Percentiles rank a stretch among this genome's conserved stretches.
Conservation (phyloP, 2,329 filamentous ascomycete genomes). For the Periconia macrospinosa region DNA sequence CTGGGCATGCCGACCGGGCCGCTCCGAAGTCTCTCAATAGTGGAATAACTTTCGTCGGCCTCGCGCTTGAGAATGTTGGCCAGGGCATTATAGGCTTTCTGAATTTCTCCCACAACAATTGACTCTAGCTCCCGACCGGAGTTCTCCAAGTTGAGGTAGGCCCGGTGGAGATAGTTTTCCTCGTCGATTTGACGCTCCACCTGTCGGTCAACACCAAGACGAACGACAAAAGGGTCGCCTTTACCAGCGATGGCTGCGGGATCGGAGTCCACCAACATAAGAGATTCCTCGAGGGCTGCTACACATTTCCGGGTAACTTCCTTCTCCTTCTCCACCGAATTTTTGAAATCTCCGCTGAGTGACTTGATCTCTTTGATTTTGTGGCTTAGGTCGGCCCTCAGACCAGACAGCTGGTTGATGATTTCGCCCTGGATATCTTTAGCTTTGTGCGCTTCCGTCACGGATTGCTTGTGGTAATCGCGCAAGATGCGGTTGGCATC, state of each 20-base stretch:
- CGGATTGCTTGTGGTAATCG: constrained; percentile 78
- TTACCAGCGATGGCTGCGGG: constrained; percentile 75
- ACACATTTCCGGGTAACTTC: constrained; percentile 80
- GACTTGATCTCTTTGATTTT: constrained; percentile 99
- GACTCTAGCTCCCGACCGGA: constrained; percentile 94
- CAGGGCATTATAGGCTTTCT: constrained; percentile 95
- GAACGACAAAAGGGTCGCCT: constrained; percentile 87
- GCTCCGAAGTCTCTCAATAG: constrained; percentile 77
- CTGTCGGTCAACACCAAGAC: constrained; percentile 83
- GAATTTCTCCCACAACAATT: constrained; percentile 95
- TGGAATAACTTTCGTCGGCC: constrained; percentile 75
- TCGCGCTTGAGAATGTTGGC: constrained; percentile 90
- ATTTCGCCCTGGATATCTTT: constrained; percentile 90
- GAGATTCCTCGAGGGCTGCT: constrained; percentile 75
- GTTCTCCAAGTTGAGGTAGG: constrained; percentile 90
- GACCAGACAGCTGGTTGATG: constrained; percentile 79
- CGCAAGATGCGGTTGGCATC: constrained; percentile 82
- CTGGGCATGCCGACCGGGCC: constrained; percentile 93
- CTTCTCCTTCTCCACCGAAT: constrained; percentile 93
- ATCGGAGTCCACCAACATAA: constrained; percentile 80
- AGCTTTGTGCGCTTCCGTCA: constrained; percentile 83
- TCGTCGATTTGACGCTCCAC: constrained; percentile 92
- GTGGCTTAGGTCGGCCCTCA: constrained; percentile 85
- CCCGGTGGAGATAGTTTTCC: constrained; percentile 94
- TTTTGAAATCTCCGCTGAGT: constrained; percentile 93